Evolutionary conservation across 1,284 basidiomycete species (phyloP).

Genomic region (Ustilago esculenta): DNA sequence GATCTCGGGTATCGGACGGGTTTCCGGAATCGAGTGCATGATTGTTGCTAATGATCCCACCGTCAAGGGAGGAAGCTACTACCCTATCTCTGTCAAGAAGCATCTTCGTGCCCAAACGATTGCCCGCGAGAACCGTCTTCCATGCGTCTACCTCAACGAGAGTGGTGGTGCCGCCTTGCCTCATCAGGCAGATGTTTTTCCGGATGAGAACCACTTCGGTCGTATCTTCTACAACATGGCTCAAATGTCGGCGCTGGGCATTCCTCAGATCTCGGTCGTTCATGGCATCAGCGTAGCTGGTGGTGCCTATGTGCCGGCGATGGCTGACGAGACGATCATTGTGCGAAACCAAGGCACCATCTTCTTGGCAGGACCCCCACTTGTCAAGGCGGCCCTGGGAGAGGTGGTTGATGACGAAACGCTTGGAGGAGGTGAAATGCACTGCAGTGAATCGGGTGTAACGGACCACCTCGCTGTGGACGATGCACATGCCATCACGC

Average conservation of each 20-base stretch:
- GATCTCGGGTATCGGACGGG: constrained; percentile 85
- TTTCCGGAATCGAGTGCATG: constrained; percentile 83
- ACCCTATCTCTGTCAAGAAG: constrained; percentile 94
- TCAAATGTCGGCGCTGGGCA: constrained; percentile 86
- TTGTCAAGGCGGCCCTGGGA: constrained; percentile 93
- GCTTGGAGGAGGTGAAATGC: constrained; percentile 88
- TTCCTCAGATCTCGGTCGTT: constrained; percentile 90
- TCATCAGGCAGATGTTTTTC: constrained; percentile 89
- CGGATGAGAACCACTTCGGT: constrained; percentile 91
- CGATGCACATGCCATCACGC: constrained; percentile 86
- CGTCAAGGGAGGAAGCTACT: constrained; percentile 68
- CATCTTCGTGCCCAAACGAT: constrained; percentile 93
- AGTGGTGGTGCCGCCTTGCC: constrained; percentile 92
- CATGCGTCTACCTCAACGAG: constrained; percentile 93
- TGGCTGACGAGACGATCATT: constrained; percentile 91
- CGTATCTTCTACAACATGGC: constrained; percentile 98
- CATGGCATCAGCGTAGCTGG: constrained; percentile 92
- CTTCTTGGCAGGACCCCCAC: constrained; percentile 93
- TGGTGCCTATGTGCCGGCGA: constrained; percentile 92
- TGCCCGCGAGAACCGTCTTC: constrained; percentile 85
- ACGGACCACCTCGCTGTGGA: constrained; percentile 89
- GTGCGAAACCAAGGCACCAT: constrained; percentile 92
- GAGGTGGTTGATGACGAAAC: constrained; percentile 91
- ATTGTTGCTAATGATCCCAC: constrained; percentile 87
- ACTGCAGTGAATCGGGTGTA: constrained; percentile 90